Base-by-base conservation (phyloP, 805 yeast species). In the Candida xyloterini region DNA sequence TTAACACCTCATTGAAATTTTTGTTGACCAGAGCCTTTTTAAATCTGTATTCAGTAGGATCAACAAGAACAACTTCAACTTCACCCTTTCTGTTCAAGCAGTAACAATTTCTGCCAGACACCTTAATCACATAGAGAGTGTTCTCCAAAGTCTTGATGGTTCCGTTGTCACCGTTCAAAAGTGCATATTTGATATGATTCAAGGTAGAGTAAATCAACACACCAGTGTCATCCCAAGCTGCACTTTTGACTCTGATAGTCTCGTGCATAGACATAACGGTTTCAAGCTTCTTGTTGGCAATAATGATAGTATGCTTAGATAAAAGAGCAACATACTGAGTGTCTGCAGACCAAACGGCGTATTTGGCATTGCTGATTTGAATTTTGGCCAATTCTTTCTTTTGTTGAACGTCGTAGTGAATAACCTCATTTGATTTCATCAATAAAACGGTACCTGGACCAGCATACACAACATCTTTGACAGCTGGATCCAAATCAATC, bases 21-120 rank as follows among this genome's bases (percentile, higher is more conserved):
- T 82, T 84, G 68, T 83, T 87, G 29, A 91, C 84, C 51, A 93
- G 71, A 7, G 99, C 95, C 58, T 81, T 84, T 71, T 93, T 93
- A 76, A 93, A 93, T 56, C 97, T 78, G 69, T 86, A 93, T 68
- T 93, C 99, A 24, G 98, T 91, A 28, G 98, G 96, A 61, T 93
- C 99, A 52, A 95, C 88, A 22, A 71, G 61, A 40, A 89, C 62
- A 30, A 77, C 74, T 59, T 87, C 90, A 40, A 88, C 90, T 55
- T 80, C 81, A 43, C 97, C 97, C 15, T 73, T 76, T 61, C 99
- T 81, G 63, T 78, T 84, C 58, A 93, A 75, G 51, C 95, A 84
- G 66, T 77, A 88, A 26, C 90, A 84, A 40, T 74, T 74, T 47
- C 76, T 73, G 24, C 87, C 90, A 41, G 73, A 60, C 30, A 84